Evolutionary conservation across 345 rosid genomes (phyloP), one percentile per base, ranked within the genome.

Genomic region (Bretschneidera sinensis): DNA sequence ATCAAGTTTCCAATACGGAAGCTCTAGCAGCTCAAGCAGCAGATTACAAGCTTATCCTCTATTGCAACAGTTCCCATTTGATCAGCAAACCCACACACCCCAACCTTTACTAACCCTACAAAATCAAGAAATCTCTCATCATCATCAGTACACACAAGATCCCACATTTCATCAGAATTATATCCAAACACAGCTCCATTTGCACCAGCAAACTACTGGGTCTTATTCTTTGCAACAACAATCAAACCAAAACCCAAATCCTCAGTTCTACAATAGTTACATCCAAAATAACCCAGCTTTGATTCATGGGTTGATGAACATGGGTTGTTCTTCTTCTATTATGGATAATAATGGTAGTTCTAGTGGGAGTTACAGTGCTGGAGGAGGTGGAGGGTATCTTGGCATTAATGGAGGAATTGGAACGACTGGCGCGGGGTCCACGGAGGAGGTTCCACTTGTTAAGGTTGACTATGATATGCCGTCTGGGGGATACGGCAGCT

Each of bases 391-490:
- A n/a, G n/a, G n/a, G n/a, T 86, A 75, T 73, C 51, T 85, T 19
- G 87, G 92, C 19, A 76, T 70, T 60, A 79, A 65, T 61, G 83
- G 81, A 33, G 35, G 45, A 39, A 70, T 80, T 22, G 94, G 89
- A 51, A 62, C n/a, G n/a, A n/a, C 76, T 16, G n/a, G n/a, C 77
- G 17, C 66, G 11, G 84, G 82, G 25, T 64, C 84, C 0, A 78
- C 76, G 9, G 91, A 83, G 50, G 96, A 84, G 47, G 78, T 77
- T 19, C 67, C 87, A 0, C 63, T 79, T 13, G 92, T 94, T 4
- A 94, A 94, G 81, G 96, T 87, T 2, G 97, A 94, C 65, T 90
- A 94, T 48, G 97, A 94, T 55, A 82, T 84, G 97, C 87, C 83
- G 19, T 54, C 75, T 17, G 84, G 69, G 4, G 85, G 81, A 19